Evolutionary conservation across 768 basidiomycete genomes (phyloP), one percentile per base, ranked within the genome.

Genomic region (Podaxis sp.): DNA sequence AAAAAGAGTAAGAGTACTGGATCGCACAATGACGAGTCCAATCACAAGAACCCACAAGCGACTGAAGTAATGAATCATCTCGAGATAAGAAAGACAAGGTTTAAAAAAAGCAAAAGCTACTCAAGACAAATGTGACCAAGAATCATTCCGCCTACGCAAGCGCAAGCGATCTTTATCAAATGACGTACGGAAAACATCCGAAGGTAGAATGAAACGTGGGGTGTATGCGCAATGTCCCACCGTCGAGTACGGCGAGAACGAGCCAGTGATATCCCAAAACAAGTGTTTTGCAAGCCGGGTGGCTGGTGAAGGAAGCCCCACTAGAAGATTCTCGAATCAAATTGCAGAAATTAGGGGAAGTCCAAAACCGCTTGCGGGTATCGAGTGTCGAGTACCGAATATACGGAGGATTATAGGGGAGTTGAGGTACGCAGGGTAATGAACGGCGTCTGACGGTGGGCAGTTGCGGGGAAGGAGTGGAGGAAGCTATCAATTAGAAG

Each of bases 401-500:
- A 63, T 67, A 59, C 12, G 65, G 63, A 50, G 54, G 65, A 58
- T 60, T 30, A 62, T 36, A 61, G 58, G 38, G 52, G 61, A 28
- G 50, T 57, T 60, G 56, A 55, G 48, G 58, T 55, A 66, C 64
- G 38, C 50, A 64, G 63, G 59, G 33, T 54, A 67, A 65, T 30
- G 59, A 51, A 20, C 61, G 58, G 65, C 26, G 54, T 6, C 30
- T 50, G 38, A 12, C 30, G 17, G 33, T 24, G 24, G 33, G 17
- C n/a, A 51, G 54, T 12, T n/a, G 17, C 50, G 30, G 38, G 20
- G 41, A 53, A 59, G 44, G 44, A 49, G 54, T 28, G 64, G 56
- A 46, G 38, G 57, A 44, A 54, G 66, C 20, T 50, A 62, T 40
- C 58, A 54, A 61, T 71, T 91, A 90, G 80, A 95, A 95, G 54